These are phyloP conservation scores for Stagonosporopsis chrysanthemi DNA, from an alignment of 2,329 filamentous ascomycete genomes.

Conservation along the genomic window DNA sequence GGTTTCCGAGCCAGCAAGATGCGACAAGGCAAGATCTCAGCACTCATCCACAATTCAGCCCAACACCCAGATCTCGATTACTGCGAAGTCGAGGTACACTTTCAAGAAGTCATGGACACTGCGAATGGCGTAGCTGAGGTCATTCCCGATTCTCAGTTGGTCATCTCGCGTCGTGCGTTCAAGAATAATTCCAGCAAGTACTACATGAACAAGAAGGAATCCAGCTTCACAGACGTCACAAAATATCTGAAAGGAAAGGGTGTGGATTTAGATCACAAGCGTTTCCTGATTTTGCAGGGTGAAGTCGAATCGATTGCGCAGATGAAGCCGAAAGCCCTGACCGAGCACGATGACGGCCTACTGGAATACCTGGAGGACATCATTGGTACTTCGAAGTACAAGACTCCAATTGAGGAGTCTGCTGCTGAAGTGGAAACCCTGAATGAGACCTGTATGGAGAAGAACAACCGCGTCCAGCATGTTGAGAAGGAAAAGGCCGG, in stretches of 20 bases:
- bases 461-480: slow-evolving; percentile 93
- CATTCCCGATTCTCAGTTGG: slow-evolving; percentile 81
- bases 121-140: slow-evolving; percentile 77
- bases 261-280: slow-evolving; percentile 96
- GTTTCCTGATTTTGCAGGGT: slow-evolving; percentile 95
- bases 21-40: slow-evolving; percentile 97
- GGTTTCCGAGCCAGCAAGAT: slow-evolving; percentile 99
- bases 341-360: slow-evolving; percentile 94
- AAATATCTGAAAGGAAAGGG: slow-evolving; percentile 85
- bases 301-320: slow-evolving; percentile 99
- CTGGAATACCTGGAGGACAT: slow-evolving; percentile 98
- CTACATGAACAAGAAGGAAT: slow-evolving; percentile 89
- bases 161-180: slow-evolving; percentile 92
- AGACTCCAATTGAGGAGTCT: slow-evolving; percentile 93
- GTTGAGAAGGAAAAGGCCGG: slow-evolving; percentile 96
- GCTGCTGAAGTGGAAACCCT: slow-evolving; percentile 87
- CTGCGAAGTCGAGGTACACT: slow-evolving; percentile 96
- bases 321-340: slow-evolving; percentile 96
- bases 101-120: slow-evolving; percentile 91
- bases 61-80: slow-evolving; percentile 82
- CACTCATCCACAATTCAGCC: slow-evolving; percentile 95
- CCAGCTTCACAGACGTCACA: slow-evolving; percentile 91
- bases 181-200: slow-evolving; percentile 99
- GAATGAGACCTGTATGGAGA: slow-evolving; percentile 94
- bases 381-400: slow-evolving; percentile 98